Evolutionary conservation across 2,329 filamentous ascomycete species (phyloP), one percentile per base, ranked within the genome.

Genomic region (Fusarium sp.): DNA sequence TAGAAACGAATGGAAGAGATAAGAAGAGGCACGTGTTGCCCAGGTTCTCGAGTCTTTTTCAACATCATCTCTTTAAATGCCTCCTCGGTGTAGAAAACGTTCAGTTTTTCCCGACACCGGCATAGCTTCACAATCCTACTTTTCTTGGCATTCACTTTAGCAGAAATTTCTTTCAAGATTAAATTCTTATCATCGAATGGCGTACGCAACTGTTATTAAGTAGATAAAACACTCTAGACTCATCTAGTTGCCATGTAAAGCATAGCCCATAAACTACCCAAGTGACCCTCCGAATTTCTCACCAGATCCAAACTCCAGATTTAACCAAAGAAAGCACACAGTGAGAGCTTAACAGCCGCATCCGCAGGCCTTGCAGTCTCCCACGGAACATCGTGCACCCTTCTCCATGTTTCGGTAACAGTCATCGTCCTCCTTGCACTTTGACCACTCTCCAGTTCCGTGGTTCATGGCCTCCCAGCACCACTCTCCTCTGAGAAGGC

Each of bases 381-480:
- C 53, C 2, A 46, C 22, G 2, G 51, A 46, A 5, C 53, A 64
- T 42, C 53, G 29, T 10, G 53, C 53, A 7, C 53, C 62, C 12
- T 12, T 10, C 11, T 58, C 51, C 40, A 35, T 46, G n/a, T 59
- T 59, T 33, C n/a, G 10, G 11, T 46, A 59, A 14, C 62, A 64
- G 17, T 64, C 51, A 1, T 49, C 6, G 6, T 22, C 27, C 14
- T n/a, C 57, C 53, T 58, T 36, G 22, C 62, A 59, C 53, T 22
- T 59, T 24, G 53, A 57, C 53, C 62, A 64, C 6, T 20, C 20
- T 31, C 62, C 62, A 2, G 24, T 22, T 10, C 62, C 62, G 22
- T 59, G 12, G n/a, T 64, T 59, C 46, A 24, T 38, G 16, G 62
- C 51, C 62, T 58, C 40, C 62, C 53, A 59, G 14, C 62, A 64